Conservation (phyloP, 805 yeast genomes). For the Huiozyma naganishii region DNA sequence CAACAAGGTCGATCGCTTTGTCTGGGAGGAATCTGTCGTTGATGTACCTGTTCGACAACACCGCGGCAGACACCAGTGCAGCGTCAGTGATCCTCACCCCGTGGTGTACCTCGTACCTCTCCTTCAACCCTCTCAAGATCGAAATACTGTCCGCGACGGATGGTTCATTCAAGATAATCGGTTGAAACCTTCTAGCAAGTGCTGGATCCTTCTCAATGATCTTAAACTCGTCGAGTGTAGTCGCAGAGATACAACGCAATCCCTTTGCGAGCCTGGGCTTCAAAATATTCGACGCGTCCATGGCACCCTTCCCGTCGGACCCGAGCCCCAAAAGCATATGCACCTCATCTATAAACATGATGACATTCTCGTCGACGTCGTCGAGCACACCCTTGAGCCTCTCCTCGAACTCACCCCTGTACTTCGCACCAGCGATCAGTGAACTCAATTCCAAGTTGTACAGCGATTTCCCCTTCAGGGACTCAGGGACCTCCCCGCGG, state of each 20-base stretch:
- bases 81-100: constrained; percentile 91
- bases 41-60: constrained; percentile 78
- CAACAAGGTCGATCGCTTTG: constrained; percentile 92
- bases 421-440: constrained; percentile 89
- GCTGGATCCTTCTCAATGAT: constrained; percentile 96
- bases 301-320: constrained; percentile 76
- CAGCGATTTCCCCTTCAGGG: constrained; percentile 76
- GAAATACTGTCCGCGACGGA: constrained; percentile 84
- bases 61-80: constrained; percentile 89
- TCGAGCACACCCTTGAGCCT: constrained; percentile 70
- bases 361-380: constrained; percentile 70
- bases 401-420: constrained; percentile 92
- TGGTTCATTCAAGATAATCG: constrained; percentile 80
- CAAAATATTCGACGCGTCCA: constrained; percentile 87
- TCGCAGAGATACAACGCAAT: constrained; percentile 90
- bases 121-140: constrained; percentile 86
- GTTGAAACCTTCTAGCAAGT: constrained; percentile 84
- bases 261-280: constrained; percentile 95
- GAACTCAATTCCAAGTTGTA: constrained; percentile 81
- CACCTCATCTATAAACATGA: constrained; percentile 82
- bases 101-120: constrained; percentile 91
- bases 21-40: constrained; percentile 90
- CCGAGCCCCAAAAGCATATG: constrained; percentile 87
- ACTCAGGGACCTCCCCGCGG: constrained; percentile 88
- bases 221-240: constrained; percentile 89